Conservation (phyloP, 306 rosid genomes). For the Oemleria cerasiformis region DNA sequence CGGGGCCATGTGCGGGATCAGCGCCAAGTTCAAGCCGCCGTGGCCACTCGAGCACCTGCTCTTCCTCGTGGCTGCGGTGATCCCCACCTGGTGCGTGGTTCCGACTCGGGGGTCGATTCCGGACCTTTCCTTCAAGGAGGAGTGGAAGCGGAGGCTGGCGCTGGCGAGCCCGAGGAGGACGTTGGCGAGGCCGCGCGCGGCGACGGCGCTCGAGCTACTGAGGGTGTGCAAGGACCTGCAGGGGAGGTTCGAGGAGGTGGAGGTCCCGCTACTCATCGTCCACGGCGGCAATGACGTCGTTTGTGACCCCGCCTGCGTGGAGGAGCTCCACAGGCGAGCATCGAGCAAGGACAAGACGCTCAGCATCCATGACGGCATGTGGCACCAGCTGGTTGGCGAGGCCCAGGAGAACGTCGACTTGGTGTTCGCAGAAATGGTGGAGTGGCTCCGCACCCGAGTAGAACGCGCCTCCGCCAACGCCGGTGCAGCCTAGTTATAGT, state of each 20-base stretch:
- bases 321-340: slow-evolving; percentile 66
- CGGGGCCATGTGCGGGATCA: slow-evolving; percentile 97
- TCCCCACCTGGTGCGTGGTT: slow-evolving; percentile 90
- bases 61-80: slow-evolving; percentile 54
- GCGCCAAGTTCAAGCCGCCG: slow-evolving; percentile 90
- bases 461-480: slow-evolving; percentile 9
- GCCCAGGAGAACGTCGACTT: slow-evolving; percentile 51
- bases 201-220: slow-evolving; percentile 80
- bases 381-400: slow-evolving; percentile 89
- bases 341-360: slow-evolving; percentile 79
- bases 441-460: slow-evolving; percentile 55
- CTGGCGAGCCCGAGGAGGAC: slow-evolving; percentile 64
- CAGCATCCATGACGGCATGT: slow-evolving; percentile 70
- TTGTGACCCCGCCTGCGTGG: slow-evolving; percentile 79
- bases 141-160: slow-evolving; percentile 84
- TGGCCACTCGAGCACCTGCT: slow-evolving; percentile 94
- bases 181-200: slow-evolving; percentile 73
- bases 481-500: slow-evolving; percentile 24
- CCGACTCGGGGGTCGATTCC: slow-evolving; percentile 87
- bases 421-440: slow-evolving; percentile 70
- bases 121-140: slow-evolving; percentile 75
- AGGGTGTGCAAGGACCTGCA: slow-evolving; percentile 84
- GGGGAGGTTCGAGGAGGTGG: slow-evolving; percentile 73
- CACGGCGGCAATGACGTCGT: slow-evolving; percentile 79
- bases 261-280: slow-evolving; percentile 65